Percentiles rank a stretch among this genome's conserved stretches.
Evolutionary conservation across 768 basidiomycete species (phyloP).

Genomic region (Dendrothele bispora): DNA sequence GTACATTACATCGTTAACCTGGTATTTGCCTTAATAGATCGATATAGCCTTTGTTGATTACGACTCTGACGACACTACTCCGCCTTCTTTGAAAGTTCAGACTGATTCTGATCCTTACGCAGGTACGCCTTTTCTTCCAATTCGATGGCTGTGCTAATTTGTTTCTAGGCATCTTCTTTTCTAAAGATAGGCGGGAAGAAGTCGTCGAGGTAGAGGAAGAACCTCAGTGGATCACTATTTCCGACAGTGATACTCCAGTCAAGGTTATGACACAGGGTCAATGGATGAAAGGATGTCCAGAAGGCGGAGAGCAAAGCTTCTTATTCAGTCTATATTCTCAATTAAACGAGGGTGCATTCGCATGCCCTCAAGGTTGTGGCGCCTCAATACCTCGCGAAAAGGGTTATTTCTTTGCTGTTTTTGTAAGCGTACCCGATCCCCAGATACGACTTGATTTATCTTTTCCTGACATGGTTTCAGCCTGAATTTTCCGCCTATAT

Average conservation of each 20-base stretch:
- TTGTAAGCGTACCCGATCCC: conserved; percentile 49
- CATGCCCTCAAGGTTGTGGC: conserved; percentile 79
- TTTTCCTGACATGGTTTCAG: conserved; percentile 38
- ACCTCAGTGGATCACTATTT: conserved; percentile 49
- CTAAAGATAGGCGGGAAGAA: conserved; percentile 89
- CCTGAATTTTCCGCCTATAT: conserved; percentile 72
- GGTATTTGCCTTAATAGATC: conserved; percentile 9
- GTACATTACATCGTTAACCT: conserved; percentile 5
- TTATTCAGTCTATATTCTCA: conserved; percentile 83
- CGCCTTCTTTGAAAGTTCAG: no score
- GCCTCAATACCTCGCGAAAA: conserved; percentile 57
- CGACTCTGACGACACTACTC: conserved; percentile 81
- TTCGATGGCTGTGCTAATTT: neutral
- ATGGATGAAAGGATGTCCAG: conserved; percentile 98
- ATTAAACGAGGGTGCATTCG: conserved; percentile 59
- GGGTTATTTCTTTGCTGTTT: conserved; percentile 80
- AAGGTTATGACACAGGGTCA: conserved; percentile 84
- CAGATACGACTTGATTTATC: neutral
- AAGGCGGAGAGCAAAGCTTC: conserved; percentile 87
- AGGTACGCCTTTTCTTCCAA: conserved; percentile 40
- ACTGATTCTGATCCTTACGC: conserved; percentile 94
- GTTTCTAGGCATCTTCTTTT: conserved; percentile 83
- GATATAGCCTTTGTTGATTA: conserved; percentile 73
- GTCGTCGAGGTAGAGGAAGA: conserved; percentile 91
- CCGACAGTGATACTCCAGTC: conserved; percentile 42